phyloP scores from a whole-genome alignment of 805 yeast genomes.

The Lipomyces yamadae region DNA sequence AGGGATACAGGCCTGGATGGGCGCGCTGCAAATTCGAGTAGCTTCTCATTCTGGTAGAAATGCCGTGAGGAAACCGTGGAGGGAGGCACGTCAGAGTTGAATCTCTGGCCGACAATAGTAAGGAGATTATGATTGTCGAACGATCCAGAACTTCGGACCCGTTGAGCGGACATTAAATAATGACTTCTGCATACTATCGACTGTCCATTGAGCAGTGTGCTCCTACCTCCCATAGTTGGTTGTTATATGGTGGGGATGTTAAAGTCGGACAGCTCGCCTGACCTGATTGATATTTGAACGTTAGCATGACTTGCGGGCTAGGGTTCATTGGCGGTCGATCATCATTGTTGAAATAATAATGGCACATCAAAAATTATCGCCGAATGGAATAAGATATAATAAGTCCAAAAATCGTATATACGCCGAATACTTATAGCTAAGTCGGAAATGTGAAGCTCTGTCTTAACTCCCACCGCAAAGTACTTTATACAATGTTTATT shows the following conservation, averaged over 20 bases:
- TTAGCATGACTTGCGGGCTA: background rate
- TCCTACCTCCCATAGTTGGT: background rate
- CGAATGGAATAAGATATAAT: too few species aligned
- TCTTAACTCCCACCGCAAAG: background rate
- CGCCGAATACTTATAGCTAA: too few species aligned
- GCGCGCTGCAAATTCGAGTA: conserved; percentile 64
- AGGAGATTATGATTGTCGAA: background rate
- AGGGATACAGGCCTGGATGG: conserved; percentile 88
- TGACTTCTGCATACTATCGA: background rate
- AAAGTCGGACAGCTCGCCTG: background rate
- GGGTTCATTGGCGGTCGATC: too few species aligned
- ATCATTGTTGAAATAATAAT: too few species aligned
- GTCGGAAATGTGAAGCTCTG: too few species aligned
- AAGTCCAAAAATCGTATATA: too few species aligned
- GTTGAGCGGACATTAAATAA: background rate
- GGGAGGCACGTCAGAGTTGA: conserved; percentile 22
- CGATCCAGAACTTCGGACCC: background rate
- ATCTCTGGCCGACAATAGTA: conserved; percentile 5
- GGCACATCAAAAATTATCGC: too few species aligned
- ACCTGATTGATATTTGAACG: background rate
- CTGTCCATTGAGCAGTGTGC: background rate
- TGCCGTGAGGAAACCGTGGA: conserved; percentile 57
- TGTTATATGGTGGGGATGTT: background rate
- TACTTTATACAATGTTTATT: background rate
- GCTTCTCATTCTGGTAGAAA: conserved; percentile 79